Evolutionary conservation across 768 basidiomycete species (phyloP).

Genomic region (Hemileccinum rubropunctum): DNA sequence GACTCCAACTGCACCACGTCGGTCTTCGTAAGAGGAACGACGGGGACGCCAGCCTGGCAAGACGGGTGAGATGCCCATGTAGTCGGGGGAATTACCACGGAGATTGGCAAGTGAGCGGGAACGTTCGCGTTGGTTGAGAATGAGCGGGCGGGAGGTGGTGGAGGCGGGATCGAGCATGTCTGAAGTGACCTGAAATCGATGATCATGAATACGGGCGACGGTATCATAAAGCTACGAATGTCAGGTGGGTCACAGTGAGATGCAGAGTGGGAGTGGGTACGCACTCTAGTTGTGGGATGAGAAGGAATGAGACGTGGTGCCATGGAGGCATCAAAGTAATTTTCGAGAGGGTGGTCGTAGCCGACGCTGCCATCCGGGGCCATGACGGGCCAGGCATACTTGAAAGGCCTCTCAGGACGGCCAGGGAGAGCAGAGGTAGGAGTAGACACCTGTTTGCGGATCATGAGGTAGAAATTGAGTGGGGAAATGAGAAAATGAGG

Average conservation of each 20-base stretch:
- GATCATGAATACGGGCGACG: slow-evolving; percentile 27
- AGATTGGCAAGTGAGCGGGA: slow-evolving; percentile 14
- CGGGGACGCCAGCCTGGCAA: slow-evolving; percentile 23
- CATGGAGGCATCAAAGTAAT: slow-evolving; percentile 26
- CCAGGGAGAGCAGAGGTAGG: slow-evolving; percentile 10
- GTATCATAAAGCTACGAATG: slow-evolving; percentile 29
- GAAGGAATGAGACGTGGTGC: slow-evolving; percentile 14
- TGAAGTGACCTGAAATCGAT: slow-evolving; percentile 9
- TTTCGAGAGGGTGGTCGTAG: slow-evolving; percentile 24
- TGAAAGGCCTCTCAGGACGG: slow-evolving; percentile 12
- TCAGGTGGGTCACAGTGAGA: not conserved
- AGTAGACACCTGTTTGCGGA: slow-evolving; percentile 1
- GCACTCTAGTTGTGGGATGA: slow-evolving; percentile 12
- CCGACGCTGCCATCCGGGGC: slow-evolving; percentile 14
- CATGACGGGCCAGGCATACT: slow-evolving; percentile 8
- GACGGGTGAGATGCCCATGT: slow-evolving; percentile 25
- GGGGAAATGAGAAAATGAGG: slow-evolving; percentile 5
- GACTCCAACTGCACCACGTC: slow-evolving; percentile 21
- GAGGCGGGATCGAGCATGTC: slow-evolving; percentile 12
- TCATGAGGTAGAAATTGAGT: slow-evolving; percentile 13
- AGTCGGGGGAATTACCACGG: slow-evolving; percentile 15
- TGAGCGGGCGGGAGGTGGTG: slow-evolving; percentile 10
- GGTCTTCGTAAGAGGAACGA: slow-evolving; percentile 26
- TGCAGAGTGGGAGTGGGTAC: not conserved
- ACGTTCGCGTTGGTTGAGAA: slow-evolving; percentile 14